Base-by-base conservation (phyloP, 1,139 yeast genomes). In the Magnusiomyces sp. region DNA sequence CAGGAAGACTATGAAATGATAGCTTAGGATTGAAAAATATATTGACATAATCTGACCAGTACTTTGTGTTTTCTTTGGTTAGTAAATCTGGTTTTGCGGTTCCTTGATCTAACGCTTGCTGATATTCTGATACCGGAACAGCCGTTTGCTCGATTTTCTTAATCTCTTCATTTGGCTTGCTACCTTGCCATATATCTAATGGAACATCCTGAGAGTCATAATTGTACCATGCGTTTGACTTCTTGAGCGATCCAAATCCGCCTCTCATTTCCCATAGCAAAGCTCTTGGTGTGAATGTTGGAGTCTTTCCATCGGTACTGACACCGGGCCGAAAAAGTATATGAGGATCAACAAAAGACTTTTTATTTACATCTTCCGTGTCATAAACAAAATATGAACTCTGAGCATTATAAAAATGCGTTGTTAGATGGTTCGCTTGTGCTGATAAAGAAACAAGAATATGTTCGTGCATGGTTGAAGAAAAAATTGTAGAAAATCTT, bases 41-140 rank as follows among this genome's bases (percentile, higher is more conserved):
- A 58, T 80, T 77, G 46, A 82, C 74, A 62, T 83, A 88, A 63
- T 89, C 96, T 0, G 92, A 74, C 97, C 97, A 92, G 60, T 77
- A 86, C 40, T 65, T 66, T 0, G 88, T 77, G 48, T 75, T 76
- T 0, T 59, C 59, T 0, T 59, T 57, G 2, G 64, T 64, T 44
- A 85, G 65, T 19, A 55, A 53, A 4, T 51, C 48, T 2, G 65
- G 58, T 3, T 60, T 55, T 16, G 50, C 50, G 13, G 53, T 51
- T 0, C 80, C 81, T 1, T 62, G 50, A 64, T 86, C 95, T 33
- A 88, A 64, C 1, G 81, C 77, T 38, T 53, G 56, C 62, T 86
- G 95, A 61, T 81, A 87, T 19, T 72, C 75, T 55, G 78, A 79
- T 62, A 75, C 78, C 1, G 60, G 58, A 1, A 74, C 60, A 37